These are phyloP conservation scores for Phytophthora ramorum DNA, from an alignment of 352 stramenopile genomes.

Conservation along the genomic window DNA sequence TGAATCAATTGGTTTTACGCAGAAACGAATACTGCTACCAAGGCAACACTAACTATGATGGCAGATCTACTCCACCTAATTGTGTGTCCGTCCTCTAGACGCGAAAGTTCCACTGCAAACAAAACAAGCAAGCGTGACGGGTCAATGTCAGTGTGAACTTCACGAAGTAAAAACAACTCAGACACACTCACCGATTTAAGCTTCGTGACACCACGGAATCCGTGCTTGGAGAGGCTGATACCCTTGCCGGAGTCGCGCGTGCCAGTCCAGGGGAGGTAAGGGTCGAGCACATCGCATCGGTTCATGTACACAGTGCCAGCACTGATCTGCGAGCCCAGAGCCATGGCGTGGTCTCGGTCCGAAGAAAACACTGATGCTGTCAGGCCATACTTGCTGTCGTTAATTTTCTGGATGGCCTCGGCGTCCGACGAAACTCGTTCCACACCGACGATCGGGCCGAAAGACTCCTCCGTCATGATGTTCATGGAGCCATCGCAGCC, in stretches of 20 bases:
- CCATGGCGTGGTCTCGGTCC: conserved; percentile 61
- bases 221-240: conserved; percentile 82
- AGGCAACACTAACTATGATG: neutral
- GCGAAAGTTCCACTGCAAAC: conserved; percentile 72
- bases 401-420: conserved; percentile 81
- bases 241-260: conserved; percentile 84
- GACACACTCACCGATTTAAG: conserved; percentile 70
- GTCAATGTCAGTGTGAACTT: neutral
- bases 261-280: conserved; percentile 85
- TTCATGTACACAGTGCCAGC: conserved; percentile 89
- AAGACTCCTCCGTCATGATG: conserved; percentile 87
- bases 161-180: neutral
- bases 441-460: conserved; percentile 83
- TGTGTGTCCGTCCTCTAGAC: conserved; percentile 40
- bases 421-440: conserved; percentile 74
- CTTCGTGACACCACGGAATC: conserved; percentile 80
- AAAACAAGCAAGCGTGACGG: conserved; percentile 15
- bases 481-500: conserved; percentile 73
- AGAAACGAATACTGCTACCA: neutral
- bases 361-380: conserved; percentile 79
- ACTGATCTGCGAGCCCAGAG: conserved; percentile 64
- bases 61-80: neutral
- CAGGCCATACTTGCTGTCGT: conserved; percentile 83
- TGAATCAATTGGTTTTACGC: neutral
- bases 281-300: conserved; percentile 83